Percentiles rank a stretch among this genome's conserved stretches.
Conservation (phyloP, 345 rosid species). For the Laguncularia racemosa region DNA sequence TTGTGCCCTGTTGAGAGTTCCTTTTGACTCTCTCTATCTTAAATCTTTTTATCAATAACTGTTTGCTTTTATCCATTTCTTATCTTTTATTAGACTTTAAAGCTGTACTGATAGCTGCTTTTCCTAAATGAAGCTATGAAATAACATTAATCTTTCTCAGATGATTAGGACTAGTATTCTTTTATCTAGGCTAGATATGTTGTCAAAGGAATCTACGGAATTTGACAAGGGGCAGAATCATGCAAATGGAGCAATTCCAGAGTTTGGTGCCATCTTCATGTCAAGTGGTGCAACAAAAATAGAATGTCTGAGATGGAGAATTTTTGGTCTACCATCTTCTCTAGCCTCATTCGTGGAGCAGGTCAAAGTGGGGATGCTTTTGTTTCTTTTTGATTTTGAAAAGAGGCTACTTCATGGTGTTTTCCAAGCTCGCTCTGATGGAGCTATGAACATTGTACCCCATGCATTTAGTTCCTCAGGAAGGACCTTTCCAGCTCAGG, state of each 20-base stretch:
- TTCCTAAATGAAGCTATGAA: too few relatives aligned
- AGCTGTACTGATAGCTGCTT: too few relatives aligned
- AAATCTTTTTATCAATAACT: too few relatives aligned
- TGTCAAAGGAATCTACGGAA: slow-evolving; percentile 7
- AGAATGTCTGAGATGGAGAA: slow-evolving; percentile 35
- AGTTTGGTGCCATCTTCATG: slow-evolving; percentile 67
- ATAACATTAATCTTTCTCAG: too few relatives aligned
- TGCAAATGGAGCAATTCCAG: slow-evolving; percentile 31
- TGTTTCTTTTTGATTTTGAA: slow-evolving; percentile 59
- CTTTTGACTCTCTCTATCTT: too few relatives aligned
- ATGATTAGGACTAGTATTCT: too few relatives aligned
- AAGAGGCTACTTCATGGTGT: slow-evolving; percentile 59
- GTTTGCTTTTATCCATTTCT: too few relatives aligned
- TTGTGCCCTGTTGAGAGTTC: too few relatives aligned
- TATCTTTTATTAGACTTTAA: too few relatives aligned
- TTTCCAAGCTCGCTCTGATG: slow-evolving; percentile 45
- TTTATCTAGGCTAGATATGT: not conserved
- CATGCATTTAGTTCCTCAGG: slow-evolving; percentile 38
- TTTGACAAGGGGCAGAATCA: slow-evolving; percentile 9
- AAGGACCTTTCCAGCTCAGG: slow-evolving; percentile 62
- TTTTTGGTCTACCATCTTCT: slow-evolving; percentile 48
- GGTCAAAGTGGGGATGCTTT: slow-evolving; percentile 54
- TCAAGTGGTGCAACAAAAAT: slow-evolving; percentile 29
- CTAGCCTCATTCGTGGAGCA: slow-evolving; percentile 37
- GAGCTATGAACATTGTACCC: slow-evolving; percentile 48